phyloP scores from a whole-genome alignment of 192 early-diverging fungal species.

The Chytriomyces sp. region DNA sequence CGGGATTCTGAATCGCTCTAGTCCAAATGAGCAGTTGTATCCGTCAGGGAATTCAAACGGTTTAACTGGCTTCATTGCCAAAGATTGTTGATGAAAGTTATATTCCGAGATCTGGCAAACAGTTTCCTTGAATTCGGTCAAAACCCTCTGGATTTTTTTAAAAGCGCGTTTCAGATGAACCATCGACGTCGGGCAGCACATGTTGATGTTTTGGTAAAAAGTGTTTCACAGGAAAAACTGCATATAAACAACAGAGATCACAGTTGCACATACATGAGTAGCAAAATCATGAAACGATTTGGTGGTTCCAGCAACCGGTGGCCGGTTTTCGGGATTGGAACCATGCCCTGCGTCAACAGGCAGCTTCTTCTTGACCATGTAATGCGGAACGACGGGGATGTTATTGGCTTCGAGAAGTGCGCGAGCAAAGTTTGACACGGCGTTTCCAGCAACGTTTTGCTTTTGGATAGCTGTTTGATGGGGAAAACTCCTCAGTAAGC shows the following conservation, averaged over 20 bases:
- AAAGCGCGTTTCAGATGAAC: slow-evolving; percentile 7
- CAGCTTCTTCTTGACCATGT: slow-evolving; percentile 76
- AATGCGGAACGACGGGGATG: slow-evolving; percentile 78
- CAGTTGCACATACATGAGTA: slow-evolving; percentile 55
- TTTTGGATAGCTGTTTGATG: slow-evolving; percentile 54
- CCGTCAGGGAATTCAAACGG: slow-evolving; percentile 96
- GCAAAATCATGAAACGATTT: slow-evolving; percentile 75
- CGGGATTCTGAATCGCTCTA: slow-evolving; percentile 78
- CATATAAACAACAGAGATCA: too few relatives aligned
- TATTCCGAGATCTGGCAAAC: slow-evolving; percentile 81
- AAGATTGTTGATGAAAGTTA: slow-evolving; percentile 66
- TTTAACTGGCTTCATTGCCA: slow-evolving; percentile 70
- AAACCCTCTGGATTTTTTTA: slow-evolving; percentile 58
- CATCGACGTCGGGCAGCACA: too few relatives aligned
- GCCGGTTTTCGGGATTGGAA: slow-evolving; percentile 61
- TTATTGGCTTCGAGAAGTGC: slow-evolving; percentile 58
- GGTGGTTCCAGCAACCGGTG: slow-evolving; percentile 51
- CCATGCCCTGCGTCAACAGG: slow-evolving; percentile 69
- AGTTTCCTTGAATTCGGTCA: slow-evolving; percentile 95
- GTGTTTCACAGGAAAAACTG: too few relatives aligned
- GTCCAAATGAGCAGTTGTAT: slow-evolving; percentile 81
- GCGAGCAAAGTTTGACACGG: slow-evolving; percentile 77
- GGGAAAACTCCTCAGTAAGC: background rate
- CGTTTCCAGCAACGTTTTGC: slow-evolving; percentile 81
- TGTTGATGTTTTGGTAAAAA: too few relatives aligned